Conservation (phyloP, 2,329 filamentous ascomycete species). For the Eutypa lata region DNA sequence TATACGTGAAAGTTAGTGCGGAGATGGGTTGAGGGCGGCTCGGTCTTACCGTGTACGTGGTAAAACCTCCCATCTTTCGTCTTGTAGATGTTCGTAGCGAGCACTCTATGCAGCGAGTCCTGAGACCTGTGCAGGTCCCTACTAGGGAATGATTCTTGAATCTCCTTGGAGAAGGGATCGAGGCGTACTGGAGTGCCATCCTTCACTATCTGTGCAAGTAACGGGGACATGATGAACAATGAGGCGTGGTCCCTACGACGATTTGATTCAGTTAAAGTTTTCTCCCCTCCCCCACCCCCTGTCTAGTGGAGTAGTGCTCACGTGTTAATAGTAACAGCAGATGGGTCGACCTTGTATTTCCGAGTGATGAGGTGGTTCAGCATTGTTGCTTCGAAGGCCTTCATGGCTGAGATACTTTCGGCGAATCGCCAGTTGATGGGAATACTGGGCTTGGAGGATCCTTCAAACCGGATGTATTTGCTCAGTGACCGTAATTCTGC, state of each 20-base stretch:
- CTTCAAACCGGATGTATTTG: slow-evolving; percentile 37
- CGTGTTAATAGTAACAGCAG: slow-evolving; percentile 45
- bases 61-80: slow-evolving; percentile 16
- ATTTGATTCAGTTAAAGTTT: no score
- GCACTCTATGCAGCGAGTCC: slow-evolving; percentile 22
- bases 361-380: slow-evolving; percentile 39
- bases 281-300: no score
- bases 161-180: neutral
- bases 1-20: neutral
- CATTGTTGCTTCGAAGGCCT: slow-evolving; percentile 45
- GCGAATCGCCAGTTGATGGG: slow-evolving; percentile 57
- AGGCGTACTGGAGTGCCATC: neutral
- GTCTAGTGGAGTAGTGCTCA: slow-evolving; percentile 8
- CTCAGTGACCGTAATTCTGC: slow-evolving; percentile 31
- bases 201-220: neutral
- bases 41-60: slow-evolving; percentile 14
- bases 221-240: slow-evolving; percentile 38
- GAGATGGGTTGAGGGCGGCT: no score
- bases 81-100: slow-evolving; percentile 24
- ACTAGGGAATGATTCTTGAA: no score
- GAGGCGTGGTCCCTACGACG: slow-evolving; percentile 34
- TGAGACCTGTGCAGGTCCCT: slow-evolving; percentile 4
- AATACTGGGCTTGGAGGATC: slow-evolving; percentile 39
- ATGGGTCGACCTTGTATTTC: slow-evolving; percentile 41
- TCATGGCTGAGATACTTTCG: slow-evolving; percentile 48